Base-by-base conservation (phyloP, 2,329 filamentous ascomycete genomes). In the Pestalotiopsis sp. region DNA sequence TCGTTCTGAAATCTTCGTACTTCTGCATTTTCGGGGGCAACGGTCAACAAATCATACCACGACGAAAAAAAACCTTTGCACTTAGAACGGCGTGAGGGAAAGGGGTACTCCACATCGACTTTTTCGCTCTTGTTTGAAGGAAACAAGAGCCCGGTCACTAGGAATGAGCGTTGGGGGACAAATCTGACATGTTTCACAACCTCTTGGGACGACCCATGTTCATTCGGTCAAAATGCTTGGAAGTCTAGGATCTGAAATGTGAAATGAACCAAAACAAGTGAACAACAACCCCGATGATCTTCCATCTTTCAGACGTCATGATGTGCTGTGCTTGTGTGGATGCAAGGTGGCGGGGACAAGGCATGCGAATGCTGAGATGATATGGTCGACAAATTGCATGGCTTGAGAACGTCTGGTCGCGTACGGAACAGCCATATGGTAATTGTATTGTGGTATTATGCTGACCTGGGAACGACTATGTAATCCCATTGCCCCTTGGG, bases 11-110 rank as follows among this genome's bases (percentile, higher is more conserved):
- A 39, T 62, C 70, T 68, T 70, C 68, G 66, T 58, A 64, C 62
- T 73, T 75, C 71, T 75, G 72, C 75, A 74, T 76, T 74, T 75
- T 77, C 74, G 62, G 68, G 68, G 68, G 66, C 65, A 67, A 69
- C 62, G 65, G 68, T 63, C 69, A 72, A 74, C 59, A 62, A 75
- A 72, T 72, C 76, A 66, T 66, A 75, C 71, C 76, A 73, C 75
- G 75, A 71, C 68, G 73, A 76, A 71, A 71, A 71, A 74, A 75
- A 72, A 72, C 73, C 76, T 73, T 76, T 77, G 77, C 75, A 76
- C 77, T 75, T 79, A 78, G 77, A 78, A 74, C 72, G 77, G 77
- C 76, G 76, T 75, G 76, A 75, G 75, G 76, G 76, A 76, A 75
- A 77, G 65, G 61, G 61, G 41, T 45, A 78, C 74, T 76, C 73